A percentile compares a stretch with the other conserved stretches of the same genome.
These are phyloP conservation scores for Panicum virgatum DNA, from an alignment of 202 grass and related monocot species.

Conservation along the genomic window DNA sequence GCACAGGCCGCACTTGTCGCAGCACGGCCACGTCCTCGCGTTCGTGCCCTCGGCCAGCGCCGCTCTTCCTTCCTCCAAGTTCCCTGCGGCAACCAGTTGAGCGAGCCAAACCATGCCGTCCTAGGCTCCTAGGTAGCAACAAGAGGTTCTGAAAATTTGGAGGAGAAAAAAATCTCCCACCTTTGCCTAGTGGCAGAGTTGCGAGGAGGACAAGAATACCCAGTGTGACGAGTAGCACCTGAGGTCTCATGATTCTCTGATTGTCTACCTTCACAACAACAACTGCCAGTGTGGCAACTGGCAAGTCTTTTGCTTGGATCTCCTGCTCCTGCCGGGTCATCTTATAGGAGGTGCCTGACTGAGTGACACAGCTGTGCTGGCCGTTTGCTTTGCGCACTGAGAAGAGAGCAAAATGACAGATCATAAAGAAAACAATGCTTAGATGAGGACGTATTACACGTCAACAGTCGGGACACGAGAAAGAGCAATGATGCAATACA, in stretches of 20 bases:
- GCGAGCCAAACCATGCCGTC: too few species aligned
- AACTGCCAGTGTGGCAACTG: too few species aligned
- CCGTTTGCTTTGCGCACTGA: too few species aligned
- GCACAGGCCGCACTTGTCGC: conserved; percentile 26
- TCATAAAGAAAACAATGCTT: too few species aligned
- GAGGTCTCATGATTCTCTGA: background rate
- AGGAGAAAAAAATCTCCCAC: background rate
- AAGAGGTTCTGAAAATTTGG: background rate
- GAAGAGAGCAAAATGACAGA: too few species aligned
- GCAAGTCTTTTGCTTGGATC: too few species aligned
- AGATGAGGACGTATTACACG: too few species aligned
- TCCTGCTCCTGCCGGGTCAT: too few species aligned
- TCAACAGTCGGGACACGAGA: too few species aligned
- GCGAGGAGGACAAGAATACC: background rate
- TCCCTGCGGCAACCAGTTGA: background rate
- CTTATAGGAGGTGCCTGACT: too few species aligned
- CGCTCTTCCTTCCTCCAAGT: background rate
- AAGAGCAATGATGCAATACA: too few species aligned
- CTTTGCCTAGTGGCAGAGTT: conserved; percentile 3
- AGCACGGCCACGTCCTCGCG: background rate
- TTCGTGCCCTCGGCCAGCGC: background rate
- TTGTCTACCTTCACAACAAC: background rate
- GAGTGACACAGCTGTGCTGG: too few species aligned
- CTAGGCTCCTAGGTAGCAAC: background rate
- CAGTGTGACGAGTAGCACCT: background rate